Conservation (phyloP, 352 stramenopile genomes). For the Globisporangium sylvaticum region DNA sequence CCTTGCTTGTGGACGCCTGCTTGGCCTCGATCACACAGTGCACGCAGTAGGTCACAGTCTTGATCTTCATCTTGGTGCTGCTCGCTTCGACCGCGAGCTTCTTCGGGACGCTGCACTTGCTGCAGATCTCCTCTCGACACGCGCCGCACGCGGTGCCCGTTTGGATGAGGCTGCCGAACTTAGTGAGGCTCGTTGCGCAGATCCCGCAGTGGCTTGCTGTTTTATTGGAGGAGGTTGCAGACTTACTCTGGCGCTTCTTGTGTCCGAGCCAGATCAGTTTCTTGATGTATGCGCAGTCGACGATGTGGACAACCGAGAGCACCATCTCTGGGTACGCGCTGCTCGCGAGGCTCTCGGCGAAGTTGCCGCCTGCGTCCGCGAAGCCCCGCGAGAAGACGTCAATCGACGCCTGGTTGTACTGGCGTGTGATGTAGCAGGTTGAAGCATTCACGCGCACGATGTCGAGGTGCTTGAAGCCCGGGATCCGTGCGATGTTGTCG, state of each 20-base stretch:
- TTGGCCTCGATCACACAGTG: constrained; percentile 36
- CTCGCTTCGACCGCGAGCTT: constrained; percentile 29
- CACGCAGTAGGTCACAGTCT: constrained; percentile 37
- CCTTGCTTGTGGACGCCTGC: constrained; percentile 29
- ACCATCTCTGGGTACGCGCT: neutral
- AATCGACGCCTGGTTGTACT: constrained; percentile 5
- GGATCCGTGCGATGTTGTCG: constrained; percentile 4
- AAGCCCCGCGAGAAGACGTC: constrained; percentile 7
- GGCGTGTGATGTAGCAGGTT: constrained; percentile 7
- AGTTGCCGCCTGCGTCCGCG: neutral
- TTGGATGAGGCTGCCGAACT: constrained; percentile 24
- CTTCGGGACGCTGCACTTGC: constrained; percentile 37
- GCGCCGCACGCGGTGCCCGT: constrained; percentile 23
- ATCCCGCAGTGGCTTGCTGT: constrained; percentile 2
- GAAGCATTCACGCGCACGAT: constrained; percentile 25
- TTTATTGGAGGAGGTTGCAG: constrained; percentile 11
- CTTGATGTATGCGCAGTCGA: constrained; percentile 14
- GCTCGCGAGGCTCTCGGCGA: neutral
- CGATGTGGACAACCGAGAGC: constrained; percentile 1
- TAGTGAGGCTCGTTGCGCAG: constrained; percentile 29
- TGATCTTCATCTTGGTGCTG: constrained; percentile 19
- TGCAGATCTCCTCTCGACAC: constrained; percentile 27
- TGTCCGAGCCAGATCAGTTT: constrained; percentile 9
- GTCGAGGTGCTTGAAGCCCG: constrained; percentile 20
- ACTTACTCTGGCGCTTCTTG: constrained; percentile 22